Percentiles rank a stretch among this genome's conserved stretches.
phyloP scores from a whole-genome alignment of 164 flowering plant genomes.

The Vitis riparia region DNA sequence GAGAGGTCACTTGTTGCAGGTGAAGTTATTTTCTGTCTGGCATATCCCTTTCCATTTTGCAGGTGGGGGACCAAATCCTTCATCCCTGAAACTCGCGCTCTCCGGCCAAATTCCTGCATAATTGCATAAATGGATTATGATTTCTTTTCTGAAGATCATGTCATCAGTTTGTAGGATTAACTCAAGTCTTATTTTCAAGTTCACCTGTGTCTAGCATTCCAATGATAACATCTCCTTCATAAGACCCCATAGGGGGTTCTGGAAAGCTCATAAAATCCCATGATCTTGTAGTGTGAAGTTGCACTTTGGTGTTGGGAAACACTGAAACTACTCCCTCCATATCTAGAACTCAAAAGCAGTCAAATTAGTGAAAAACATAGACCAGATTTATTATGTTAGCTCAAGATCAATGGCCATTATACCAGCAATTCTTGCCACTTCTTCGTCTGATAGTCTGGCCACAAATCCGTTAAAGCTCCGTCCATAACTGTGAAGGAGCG shows the following conservation, averaged over 20 bases:
- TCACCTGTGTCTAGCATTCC: constrained; percentile 49
- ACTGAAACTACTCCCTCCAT: constrained; percentile 51
- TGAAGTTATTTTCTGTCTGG: constrained; percentile 28
- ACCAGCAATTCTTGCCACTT: constrained; percentile 40
- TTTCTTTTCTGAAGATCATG: too few relatives aligned
- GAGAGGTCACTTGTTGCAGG: constrained; percentile 37
- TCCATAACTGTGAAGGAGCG: constrained; percentile 37
- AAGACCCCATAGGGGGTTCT: not conserved
- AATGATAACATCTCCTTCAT: constrained; percentile 31
- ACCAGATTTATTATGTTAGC: too few relatives aligned
- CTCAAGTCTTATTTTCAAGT: not conserved
- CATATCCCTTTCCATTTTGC: constrained; percentile 47
- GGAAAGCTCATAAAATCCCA: constrained; percentile 36
- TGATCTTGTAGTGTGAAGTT: constrained; percentile 56
- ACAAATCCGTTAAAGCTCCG: constrained; percentile 52
- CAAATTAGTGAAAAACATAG: not conserved
- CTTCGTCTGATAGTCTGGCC: constrained; percentile 39
- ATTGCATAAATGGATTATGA: not conserved
- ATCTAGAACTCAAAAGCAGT: constrained; percentile 17
- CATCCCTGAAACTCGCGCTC: constrained; percentile 36
- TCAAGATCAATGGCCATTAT: not conserved
- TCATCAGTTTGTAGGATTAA: too few relatives aligned
- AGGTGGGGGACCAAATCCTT: constrained; percentile 30
- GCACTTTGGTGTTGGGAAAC: constrained; percentile 29
- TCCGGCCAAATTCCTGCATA: constrained; percentile 46